Evolutionary conservation across 148 eudicot species (phyloP).

Genomic region (Persicaria maculosa): DNA sequence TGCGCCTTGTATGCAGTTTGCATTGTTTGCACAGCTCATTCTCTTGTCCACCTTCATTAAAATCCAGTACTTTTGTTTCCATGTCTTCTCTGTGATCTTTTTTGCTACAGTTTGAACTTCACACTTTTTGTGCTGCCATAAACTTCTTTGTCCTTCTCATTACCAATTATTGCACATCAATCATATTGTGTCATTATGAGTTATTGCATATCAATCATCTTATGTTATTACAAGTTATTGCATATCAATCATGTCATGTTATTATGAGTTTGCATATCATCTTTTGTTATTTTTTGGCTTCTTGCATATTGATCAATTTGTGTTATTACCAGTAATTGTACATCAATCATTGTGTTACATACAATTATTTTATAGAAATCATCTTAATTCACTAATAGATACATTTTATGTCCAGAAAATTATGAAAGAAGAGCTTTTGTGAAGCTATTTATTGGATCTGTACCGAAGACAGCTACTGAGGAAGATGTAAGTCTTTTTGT

Average conservation of each 20-base stretch:
- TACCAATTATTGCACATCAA: not conserved
- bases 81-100: not conserved
- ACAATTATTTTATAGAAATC: too few relatives aligned
- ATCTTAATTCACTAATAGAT: not conserved
- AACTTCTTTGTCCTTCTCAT: not conserved
- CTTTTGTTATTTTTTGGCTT: too few relatives aligned
- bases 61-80: not conserved
- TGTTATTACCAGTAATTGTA: not conserved
- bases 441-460: constrained; percentile 88
- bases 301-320: not conserved
- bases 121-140: not conserved
- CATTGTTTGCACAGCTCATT: not conserved
- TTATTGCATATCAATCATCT: not conserved
- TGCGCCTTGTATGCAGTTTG: not conserved
- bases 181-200: not conserved
- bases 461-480: constrained; percentile 80
- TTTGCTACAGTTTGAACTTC: not conserved
- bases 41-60: not conserved
- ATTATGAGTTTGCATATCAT: too few relatives aligned
- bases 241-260: not conserved
- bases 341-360: not conserved
- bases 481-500: constrained; percentile 50
- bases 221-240: not conserved
- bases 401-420: constrained; percentile 30
- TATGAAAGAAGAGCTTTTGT: constrained; percentile 54